Evolutionary conservation across 2,329 filamentous ascomycete species (phyloP), one percentile per base, ranked within the genome.

Genomic region (Karstenula rhodostoma): DNA sequence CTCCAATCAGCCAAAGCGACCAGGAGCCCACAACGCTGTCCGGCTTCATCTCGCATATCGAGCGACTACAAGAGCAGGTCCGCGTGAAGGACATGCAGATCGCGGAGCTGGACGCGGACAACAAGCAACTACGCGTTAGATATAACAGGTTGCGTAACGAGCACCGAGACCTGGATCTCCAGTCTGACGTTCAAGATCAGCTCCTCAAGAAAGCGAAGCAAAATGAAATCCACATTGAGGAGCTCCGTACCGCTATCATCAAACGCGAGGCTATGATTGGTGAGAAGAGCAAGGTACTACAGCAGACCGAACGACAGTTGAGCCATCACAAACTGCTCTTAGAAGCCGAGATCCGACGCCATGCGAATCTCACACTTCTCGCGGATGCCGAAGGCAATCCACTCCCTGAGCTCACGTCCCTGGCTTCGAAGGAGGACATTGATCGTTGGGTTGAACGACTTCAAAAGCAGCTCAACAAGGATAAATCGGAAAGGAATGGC

Each of bases 251-350:
- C 5, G 68, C 70, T 6, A 65, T 76, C 27, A 61, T 73, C n/a
- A 64, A 74, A 15, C 73, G 73, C 7, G 75, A 77, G 53, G 57
- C 68, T 2, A 64, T 71, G 29, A 73, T 77, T 49, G 65, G 63
- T 22, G 73, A 77, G 52, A 77, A 75, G 51, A 71, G 73, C 22
- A 72, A 71, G 47, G 63, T 67, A 2, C 57, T 77, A 0, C 68
- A 68, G 23, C 52, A 60, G 8, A 56, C 72, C 0, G 68, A 78
- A 60, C 73, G 68, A 32, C 77, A 81, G 57, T 65, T 80, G 10
- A 78, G 81, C 37, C 73, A 75, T 27, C 76, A 79, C 61, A 76
- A 78, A 47, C 65, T 75, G 1, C 68, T 82, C 2, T 65, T 82
- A 7, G 73, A 81, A 33, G 69, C 73, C 0, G 79, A 82, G 57